Evolutionary conservation across 495 filamentous ascomycete genomes (phyloP), one percentile per base, ranked within the genome.

Genomic region (Hypoxylon lenormandii): DNA sequence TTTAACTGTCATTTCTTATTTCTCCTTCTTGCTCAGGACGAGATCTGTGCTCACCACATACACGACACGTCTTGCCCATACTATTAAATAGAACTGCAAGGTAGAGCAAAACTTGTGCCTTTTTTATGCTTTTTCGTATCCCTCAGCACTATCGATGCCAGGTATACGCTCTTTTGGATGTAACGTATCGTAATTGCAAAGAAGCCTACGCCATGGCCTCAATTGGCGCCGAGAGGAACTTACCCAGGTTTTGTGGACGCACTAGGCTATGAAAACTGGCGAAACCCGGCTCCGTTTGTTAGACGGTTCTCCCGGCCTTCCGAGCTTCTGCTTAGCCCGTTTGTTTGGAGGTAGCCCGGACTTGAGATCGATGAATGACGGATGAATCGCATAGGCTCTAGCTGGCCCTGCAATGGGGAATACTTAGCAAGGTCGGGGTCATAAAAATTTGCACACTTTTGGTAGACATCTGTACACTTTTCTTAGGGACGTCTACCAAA

Each of bases 241-340:
- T 47, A 50, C 37, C 13, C 11, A n/a, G 8, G 13, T 38, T 15
- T 18, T 33, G 26, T 60, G 22, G 53, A 21, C 36, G 23, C 57
- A 43, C 64, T 53, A 64, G 49, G 26, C 3, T 3, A 59, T 49
- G 47, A 56, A 52, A 68, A 23, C 52, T 54, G 22, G 37, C 48
- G 53, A 51, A 43, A 26, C 47, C 48, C 53, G 47, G 48, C 64
- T 56, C 59, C 43, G 64, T 60, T 50, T 45, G 37, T 54, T 60
- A 50, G 48, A 72, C 54, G 50, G 69, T 45, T 60, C 59, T 57
- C 64, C 69, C 69, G 69, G 50, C 37, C 54, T 60, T 72, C 64
- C 64, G 64, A 60, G 18, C 58, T 37, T 51, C 30, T 53, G 19
- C 19, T 18, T 43, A 21, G 38, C 4, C 6, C 7, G 38, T 42